phyloP scores from a whole-genome alignment of 495 filamentous ascomycete species.

The Aspergillus biplanus region DNA sequence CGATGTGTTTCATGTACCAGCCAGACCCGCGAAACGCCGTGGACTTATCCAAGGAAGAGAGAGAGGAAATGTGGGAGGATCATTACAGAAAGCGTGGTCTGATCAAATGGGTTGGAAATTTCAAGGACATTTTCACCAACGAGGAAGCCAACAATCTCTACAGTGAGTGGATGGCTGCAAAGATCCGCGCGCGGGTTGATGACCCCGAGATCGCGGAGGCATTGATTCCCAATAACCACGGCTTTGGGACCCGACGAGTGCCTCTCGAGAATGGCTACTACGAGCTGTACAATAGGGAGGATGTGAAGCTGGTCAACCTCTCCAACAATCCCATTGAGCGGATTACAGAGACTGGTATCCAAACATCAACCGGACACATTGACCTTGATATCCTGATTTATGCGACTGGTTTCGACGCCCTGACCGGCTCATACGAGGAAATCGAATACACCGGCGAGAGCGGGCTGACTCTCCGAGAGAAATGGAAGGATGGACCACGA shows the following conservation, averaged over 20 bases:
- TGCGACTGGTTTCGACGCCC: conserved; percentile 21
- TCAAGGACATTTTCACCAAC: neutral
- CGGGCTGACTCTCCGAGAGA: neutral
- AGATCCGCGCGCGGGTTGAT: conserved; percentile 32
- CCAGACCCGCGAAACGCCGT: neutral
- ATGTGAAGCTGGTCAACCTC: conserved; percentile 40
- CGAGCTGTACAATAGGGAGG: conserved; percentile 38
- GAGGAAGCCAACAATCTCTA: neutral
- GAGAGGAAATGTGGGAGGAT: neutral
- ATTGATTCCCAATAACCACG: conserved; percentile 35
- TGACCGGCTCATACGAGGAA: conserved; percentile 4
- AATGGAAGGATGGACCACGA: conserved; percentile 2
- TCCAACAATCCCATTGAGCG: conserved; percentile 6
- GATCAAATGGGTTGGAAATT: neutral
- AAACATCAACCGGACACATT: conserved; percentile 26
- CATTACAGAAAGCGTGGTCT: neutral
- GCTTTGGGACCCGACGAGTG: conserved; percentile 33
- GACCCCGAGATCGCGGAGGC: conserved; percentile 34
- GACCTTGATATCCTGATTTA: conserved; percentile 47
- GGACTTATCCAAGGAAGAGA: neutral
- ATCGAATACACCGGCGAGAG: conserved; percentile 3
- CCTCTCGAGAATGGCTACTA: conserved; percentile 40
- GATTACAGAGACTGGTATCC: neutral
- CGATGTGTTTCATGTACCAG: neutral
- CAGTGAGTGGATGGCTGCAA: conserved; percentile 9